A percentile compares a stretch with the other conserved stretches of the same genome.
These are phyloP conservation scores for Backusella mclennaniae DNA, from an alignment of 192 early-diverging fungal genomes.

Conservation along the genomic window DNA sequence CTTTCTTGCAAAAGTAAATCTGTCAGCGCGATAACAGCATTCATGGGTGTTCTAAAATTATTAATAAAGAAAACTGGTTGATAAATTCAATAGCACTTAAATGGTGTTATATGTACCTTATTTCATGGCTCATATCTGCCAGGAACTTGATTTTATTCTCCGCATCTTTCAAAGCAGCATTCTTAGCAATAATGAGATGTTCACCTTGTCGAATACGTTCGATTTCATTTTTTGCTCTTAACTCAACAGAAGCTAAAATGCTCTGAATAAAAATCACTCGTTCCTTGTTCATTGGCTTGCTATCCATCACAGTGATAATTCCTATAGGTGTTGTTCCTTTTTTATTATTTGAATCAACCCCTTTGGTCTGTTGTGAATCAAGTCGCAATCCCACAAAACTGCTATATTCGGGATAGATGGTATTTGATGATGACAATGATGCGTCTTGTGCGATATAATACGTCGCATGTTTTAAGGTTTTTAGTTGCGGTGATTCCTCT, in stretches of 20 bases:
- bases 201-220: slow-evolving; percentile 39
- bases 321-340: slow-evolving; percentile 29
- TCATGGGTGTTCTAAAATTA: slow-evolving; percentile 50
- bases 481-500: slow-evolving; percentile 9
- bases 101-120: slow-evolving; percentile 32
- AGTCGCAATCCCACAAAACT: slow-evolving; percentile 42
- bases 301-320: slow-evolving; percentile 40
- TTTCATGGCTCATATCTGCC: slow-evolving; percentile 58
- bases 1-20: slow-evolving; percentile 50
- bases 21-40: slow-evolving; percentile 53
- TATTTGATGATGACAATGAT: not conserved
- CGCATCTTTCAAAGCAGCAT: slow-evolving; percentile 47
- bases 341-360: not conserved
- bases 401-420: slow-evolving; percentile 10
- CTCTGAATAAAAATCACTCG: slow-evolving; percentile 25
- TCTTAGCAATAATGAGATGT: slow-evolving; percentile 38
- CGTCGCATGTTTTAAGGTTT: not conserved
- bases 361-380: slow-evolving; percentile 27
- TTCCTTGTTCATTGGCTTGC: slow-evolving; percentile 29
- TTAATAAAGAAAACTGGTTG: not conserved
- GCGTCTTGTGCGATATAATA: slow-evolving; percentile 6
- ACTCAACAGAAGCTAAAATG: slow-evolving; percentile 32
- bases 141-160: slow-evolving; percentile 56
- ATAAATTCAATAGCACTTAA: not conserved
- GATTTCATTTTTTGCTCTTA: slow-evolving; percentile 41